Evolutionary conservation across 2,329 filamentous ascomycete genomes (phyloP), one percentile per base, ranked within the genome.

Genomic region (Passalora sequoiae): DNA sequence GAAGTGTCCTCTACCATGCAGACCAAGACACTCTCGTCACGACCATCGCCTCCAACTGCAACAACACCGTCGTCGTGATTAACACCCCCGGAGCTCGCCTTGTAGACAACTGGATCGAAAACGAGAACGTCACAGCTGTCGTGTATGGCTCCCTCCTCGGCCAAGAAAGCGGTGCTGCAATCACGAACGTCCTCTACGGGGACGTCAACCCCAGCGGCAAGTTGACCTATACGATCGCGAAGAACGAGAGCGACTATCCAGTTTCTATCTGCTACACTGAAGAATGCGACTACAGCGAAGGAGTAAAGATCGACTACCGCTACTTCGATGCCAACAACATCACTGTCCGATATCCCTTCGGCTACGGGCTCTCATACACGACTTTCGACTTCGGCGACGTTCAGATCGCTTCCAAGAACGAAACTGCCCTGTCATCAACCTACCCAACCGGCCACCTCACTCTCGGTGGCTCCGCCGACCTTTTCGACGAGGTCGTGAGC

Each of bases 401-500:
- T 6, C 38, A 32, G 4, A 16, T 47, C 12, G 20, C 42, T 1
- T 28, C 40, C 1, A 50, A 45, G 3, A 45, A 50, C 38, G 5
- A 38, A 5, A 45, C 48, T 8, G 44, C 48, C 13, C 35, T 50
- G 2, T n/a, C 16, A 19, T 48, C 36, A 5, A 42, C 32, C 24
- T 45, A 53, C 30, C 42, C 44, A 6, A 43, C 47, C 16, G 71
- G 75, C 38, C 83, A 84, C 57, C 78, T 79, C 17, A 67, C 71
- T 1, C 74, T 80, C 0, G 72, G 72, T 4, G 70, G 81, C 41
- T 72, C 66, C 53, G 20, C 44, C 4, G 48, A 50, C 25, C 73
- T 89, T 0, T 89, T 80, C 72, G 75, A 84, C 29, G 63, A 71
- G 0, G 71, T 81, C 1, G 82, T 76, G 47, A 63, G 64, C 16